Evolutionary conservation across 225 moss, liverwort and hornwort species (phyloP).

Genomic region (Climacium dendroides): DNA sequence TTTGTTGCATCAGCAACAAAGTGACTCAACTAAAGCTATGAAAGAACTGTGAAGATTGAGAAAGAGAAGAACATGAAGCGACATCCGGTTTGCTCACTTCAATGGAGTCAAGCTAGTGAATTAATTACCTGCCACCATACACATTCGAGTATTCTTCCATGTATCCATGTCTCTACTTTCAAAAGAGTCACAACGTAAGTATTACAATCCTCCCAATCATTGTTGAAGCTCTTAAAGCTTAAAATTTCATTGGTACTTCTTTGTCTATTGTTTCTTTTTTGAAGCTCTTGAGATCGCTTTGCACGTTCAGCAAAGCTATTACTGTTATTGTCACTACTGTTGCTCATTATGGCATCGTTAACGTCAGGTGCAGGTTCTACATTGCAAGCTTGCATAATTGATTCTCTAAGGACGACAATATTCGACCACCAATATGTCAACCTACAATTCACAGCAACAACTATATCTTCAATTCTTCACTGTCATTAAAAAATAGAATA

Average conservation of each 20-base stretch:
- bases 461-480: rapidly evolving
- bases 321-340: not conserved
- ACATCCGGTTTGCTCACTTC: not conserved
- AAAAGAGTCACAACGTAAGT: slow-evolving; percentile 60
- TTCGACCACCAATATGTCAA: slow-evolving; percentile 99
- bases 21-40: not conserved
- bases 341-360: not conserved
- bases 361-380: not conserved
- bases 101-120: not conserved
- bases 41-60: not conserved
- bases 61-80: not conserved
- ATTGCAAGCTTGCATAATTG: slow-evolving; percentile 59
- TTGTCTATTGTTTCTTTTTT: slow-evolving; percentile 1
- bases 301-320: slow-evolving; percentile 17
- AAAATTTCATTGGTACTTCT: slow-evolving; percentile 19
- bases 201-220: slow-evolving; percentile 56
- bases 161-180: slow-evolving; percentile 82
- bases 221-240: slow-evolving; percentile 25
- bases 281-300: slow-evolving; percentile 15
- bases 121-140: slow-evolving; percentile 90
- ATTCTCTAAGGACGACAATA: slow-evolving; percentile 55
- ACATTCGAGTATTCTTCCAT: slow-evolving; percentile 72
- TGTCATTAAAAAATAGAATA: not conserved
- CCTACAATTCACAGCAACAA: slow-evolving; percentile 11
- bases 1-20: rapidly evolving